Evolutionary conservation across 768 basidiomycete species (phyloP).

Genomic region (Tylopilus balloui): DNA sequence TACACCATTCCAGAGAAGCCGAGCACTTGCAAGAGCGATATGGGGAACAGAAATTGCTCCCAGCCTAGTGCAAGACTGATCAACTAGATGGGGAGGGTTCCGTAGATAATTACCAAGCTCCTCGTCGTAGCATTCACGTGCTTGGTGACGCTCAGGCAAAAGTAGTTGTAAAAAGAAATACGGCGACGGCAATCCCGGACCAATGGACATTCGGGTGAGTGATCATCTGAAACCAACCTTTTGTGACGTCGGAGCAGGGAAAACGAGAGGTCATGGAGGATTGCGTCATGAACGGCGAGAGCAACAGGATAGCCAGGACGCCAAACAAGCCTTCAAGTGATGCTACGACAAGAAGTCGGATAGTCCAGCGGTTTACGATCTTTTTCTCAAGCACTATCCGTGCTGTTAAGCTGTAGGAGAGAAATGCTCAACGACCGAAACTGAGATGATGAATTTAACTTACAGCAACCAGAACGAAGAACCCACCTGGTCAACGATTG

Average conservation of each 20-base stretch:
- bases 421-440: constrained; percentile 1
- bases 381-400: constrained; percentile 97
- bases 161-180: constrained; percentile 84
- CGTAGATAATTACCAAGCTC: constrained; percentile 88
- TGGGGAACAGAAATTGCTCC: constrained; percentile 81
- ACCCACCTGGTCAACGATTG: constrained; percentile 54
- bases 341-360: constrained; percentile 88
- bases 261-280: constrained; percentile 60
- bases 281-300: constrained; percentile 76
- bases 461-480: constrained; percentile 93
- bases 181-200: constrained; percentile 65
- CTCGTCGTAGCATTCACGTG: constrained; percentile 92
- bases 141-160: constrained; percentile 87
- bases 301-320: constrained; percentile 66
- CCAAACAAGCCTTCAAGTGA: constrained; percentile 95
- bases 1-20: constrained; percentile 90
- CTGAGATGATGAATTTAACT: constrained; percentile 25
- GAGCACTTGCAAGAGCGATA: constrained; percentile 73
- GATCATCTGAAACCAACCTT: constrained; percentile 88
- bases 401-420: constrained; percentile 65
- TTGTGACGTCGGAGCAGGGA: constrained; percentile 81
- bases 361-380: constrained; percentile 83
- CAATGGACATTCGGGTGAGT: constrained; percentile 67
- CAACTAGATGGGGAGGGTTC: constrained; percentile 95
- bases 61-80: constrained; percentile 86